A percentile compares a stretch with the other conserved stretches of the same genome.
Evolutionary conservation across 2,329 filamentous ascomycete species (phyloP).

Genomic region (Pseudofabraea citricarpa): DNA sequence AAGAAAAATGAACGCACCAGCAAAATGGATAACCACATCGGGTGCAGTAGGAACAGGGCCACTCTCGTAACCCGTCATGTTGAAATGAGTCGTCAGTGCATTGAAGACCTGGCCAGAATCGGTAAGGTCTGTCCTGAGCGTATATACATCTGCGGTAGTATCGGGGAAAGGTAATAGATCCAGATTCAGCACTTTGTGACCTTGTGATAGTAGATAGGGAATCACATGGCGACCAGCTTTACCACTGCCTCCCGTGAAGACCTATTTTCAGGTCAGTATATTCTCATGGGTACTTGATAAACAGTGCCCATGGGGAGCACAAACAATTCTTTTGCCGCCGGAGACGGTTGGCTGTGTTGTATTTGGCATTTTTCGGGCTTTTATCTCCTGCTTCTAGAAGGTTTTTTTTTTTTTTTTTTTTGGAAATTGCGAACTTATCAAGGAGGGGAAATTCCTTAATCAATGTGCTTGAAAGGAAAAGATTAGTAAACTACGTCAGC

Average conservation of each 20-base stretch:
- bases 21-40: constrained; percentile 54
- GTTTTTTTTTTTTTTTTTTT: too few relatives aligned
- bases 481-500: too few relatives aligned
- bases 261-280: constrained; percentile 9
- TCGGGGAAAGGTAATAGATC: constrained; percentile 28
- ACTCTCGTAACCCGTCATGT: constrained; percentile 38
- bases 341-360: constrained; percentile 2
- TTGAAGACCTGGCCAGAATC: constrained; percentile 34
- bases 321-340: constrained; percentile 13
- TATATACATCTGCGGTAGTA: constrained; percentile 24
- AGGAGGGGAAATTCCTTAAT: too few relatives aligned
- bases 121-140: constrained; percentile 30
- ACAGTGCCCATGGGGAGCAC: neutral
- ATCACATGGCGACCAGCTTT: constrained; percentile 32
- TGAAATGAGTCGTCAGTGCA: constrained; percentile 43
- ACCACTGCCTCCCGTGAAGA: constrained; percentile 32
- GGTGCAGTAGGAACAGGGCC: constrained; percentile 38
- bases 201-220: constrained; percentile 25
- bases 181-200: constrained; percentile 32
- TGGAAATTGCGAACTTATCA: too few relatives aligned
- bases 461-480: too few relatives aligned
- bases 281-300: too few relatives aligned
- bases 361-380: neutral
- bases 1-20: constrained; percentile 3
- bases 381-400: too few relatives aligned